Base-by-base conservation (phyloP, 441 rosid species). In the Gossypium davidsonii region DNA sequence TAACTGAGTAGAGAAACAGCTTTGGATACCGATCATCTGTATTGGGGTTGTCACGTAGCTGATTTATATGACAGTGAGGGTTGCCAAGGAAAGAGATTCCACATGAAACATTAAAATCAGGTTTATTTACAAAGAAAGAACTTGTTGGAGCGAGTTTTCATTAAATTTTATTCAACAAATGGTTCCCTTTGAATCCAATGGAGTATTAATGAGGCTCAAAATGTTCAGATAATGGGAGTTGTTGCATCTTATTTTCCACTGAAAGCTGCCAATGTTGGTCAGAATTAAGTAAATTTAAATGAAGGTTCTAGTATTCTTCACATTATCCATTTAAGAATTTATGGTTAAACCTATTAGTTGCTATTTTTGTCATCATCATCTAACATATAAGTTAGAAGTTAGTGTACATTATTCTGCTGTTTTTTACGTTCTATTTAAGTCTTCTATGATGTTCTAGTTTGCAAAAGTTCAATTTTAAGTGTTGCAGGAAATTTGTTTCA, bases 401-500 rank as follows among this genome's bases (percentile, higher is more conserved):
- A 12, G 11, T 70, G 39, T 37, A 37, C 6, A 12, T 12, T 56
- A 12, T 12, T 56, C 17, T 56, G 25, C 64, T 39, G 53, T 14
- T 21, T 55, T 70, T 70, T 56, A 18, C 20, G 37, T 56, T 28
- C 53, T 56, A 8, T 70, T 6, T 17, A 52, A 31, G 46, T 68
- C 61, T 26, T 67, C 46, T 4, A n/a, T 67, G 37, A 7, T 44
- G 11, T 23, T 49, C 26, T 62, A 25, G 15, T 72, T n/a, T 6
- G 9, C 34, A 12, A 5, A 5, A 9, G 37, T 59, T 60, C 25
- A 72, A 46, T 14, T 46, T 72, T 17, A 12, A 73, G 44, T 65
- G 37, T 66, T 75, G 73, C 79, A 91, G 97, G 94, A 88, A 84
- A 84, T 91, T 84, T 73, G 63, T 91, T 72, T 91, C 97, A 73